These are phyloP conservation scores for Trichoderma gracile DNA, from an alignment of 2,329 filamentous ascomycete species.

Conservation along the genomic window DNA sequence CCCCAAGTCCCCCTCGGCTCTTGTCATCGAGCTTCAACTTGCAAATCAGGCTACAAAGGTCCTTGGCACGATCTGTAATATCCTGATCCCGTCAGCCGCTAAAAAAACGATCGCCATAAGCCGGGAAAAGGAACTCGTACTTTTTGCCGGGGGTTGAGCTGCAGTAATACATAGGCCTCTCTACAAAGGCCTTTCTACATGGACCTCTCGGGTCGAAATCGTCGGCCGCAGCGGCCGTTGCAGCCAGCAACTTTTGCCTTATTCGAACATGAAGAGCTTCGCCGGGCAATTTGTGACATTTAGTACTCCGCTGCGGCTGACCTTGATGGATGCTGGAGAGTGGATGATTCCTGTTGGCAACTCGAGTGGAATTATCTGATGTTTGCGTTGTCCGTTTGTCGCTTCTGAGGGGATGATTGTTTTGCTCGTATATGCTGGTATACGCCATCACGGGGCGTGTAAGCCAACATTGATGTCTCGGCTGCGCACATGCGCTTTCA, in stretches of 20 bases:
- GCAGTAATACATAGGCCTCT: too few relatives aligned
- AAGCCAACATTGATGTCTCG: background rate
- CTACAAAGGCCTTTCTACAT: too few relatives aligned
- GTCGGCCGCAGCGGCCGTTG: conserved; percentile 22
- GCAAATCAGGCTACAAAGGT: background rate
- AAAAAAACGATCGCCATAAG: background rate
- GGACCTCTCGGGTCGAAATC: conserved; percentile 1
- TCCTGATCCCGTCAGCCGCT: background rate
- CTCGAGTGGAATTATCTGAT: background rate
- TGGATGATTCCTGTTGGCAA: too few relatives aligned
- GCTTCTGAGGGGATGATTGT: background rate
- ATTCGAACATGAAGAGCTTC: background rate
- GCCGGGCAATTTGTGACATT: too few relatives aligned
- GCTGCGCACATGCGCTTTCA: background rate
- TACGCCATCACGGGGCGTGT: background rate
- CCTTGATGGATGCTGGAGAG: background rate
- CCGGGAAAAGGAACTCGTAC: background rate
- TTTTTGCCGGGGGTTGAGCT: conserved; percentile 4
- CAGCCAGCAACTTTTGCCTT: too few relatives aligned
- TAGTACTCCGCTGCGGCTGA: conserved; percentile 11
- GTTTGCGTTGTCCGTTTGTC: background rate
- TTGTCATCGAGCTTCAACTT: background rate
- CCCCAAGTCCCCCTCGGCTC: too few relatives aligned
- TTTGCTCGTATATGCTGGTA: conserved; percentile 20
- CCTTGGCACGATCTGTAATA: background rate